A percentile compares a stretch with the other conserved stretches of the same genome.
These are phyloP conservation scores for Talaromyces sp. DNA, from an alignment of 2,329 filamentous ascomycete species.

Conservation along the genomic window DNA sequence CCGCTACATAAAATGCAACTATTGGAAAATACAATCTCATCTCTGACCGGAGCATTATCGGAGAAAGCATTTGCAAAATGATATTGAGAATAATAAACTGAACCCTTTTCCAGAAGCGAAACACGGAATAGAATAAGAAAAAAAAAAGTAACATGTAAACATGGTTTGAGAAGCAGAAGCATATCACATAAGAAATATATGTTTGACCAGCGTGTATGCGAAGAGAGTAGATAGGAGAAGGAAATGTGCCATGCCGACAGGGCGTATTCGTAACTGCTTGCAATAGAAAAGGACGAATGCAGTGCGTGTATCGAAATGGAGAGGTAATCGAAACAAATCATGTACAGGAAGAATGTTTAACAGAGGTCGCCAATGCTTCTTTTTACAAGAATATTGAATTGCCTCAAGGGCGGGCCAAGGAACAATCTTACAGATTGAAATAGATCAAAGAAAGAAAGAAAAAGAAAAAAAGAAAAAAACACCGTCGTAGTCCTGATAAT, in stretches of 20 bases:
- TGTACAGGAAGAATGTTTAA: conserved; percentile 5
- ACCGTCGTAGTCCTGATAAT: conserved; percentile 6
- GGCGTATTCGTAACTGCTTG: conserved; percentile 6
- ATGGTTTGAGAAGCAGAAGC: background rate
- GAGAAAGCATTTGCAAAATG: background rate
- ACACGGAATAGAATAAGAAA: background rate
- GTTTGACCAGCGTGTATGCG: background rate
- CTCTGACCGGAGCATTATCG: background rate
- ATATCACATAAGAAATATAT: background rate
- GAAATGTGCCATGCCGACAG: conserved; percentile 8
- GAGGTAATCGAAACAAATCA: background rate
- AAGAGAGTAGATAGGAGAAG: background rate
- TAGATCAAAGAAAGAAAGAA: background rate
- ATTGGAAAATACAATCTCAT: background rate
- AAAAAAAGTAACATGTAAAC: background rate
- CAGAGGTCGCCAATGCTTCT: background rate
- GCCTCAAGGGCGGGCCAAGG: background rate
- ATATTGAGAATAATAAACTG: background rate
- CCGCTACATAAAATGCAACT: background rate
- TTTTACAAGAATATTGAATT: background rate
- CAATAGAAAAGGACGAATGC: background rate
- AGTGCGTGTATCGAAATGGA: background rate
- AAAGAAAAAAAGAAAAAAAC: background rate
- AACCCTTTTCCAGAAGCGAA: background rate
- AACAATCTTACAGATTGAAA: background rate